Evolutionary conservation across 768 basidiomycete genomes (phyloP).

Genomic region (Agaricus subrufescens): DNA sequence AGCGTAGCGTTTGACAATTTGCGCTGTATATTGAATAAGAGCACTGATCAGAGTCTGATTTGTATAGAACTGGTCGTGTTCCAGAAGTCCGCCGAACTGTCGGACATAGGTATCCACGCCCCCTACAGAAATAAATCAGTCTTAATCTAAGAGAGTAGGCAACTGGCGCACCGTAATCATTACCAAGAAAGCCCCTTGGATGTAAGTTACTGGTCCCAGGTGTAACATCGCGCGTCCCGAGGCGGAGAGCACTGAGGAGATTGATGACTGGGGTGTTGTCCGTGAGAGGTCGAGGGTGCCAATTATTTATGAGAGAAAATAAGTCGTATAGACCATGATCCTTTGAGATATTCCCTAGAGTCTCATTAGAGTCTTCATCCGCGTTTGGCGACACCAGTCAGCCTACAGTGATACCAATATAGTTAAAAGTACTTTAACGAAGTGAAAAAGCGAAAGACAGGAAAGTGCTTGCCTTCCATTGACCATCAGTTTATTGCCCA

Average conservation of each 20-base stretch:
- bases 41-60: conserved; percentile 41
- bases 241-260: conserved; percentile 13
- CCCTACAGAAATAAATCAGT: conserved; percentile 27
- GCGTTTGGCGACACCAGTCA: conserved; percentile 56
- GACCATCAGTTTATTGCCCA: conserved; percentile 42
- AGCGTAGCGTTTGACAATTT: conserved; percentile 51
- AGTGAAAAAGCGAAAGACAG: neutral
- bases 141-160: conserved; percentile 8
- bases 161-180: conserved; percentile 48
- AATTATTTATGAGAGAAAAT: conserved; percentile 58
- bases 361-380: conserved; percentile 50
- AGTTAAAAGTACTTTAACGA: conserved; percentile 21
- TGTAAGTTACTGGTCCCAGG: conserved; percentile 30
- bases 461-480: conserved; percentile 45
- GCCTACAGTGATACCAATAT: conserved; percentile 56
- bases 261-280: conserved; percentile 20
- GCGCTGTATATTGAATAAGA: conserved; percentile 54
- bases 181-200: conserved; percentile 53
- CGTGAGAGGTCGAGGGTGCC: conserved; percentile 39
- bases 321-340: conserved; percentile 48
- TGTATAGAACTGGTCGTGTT: conserved; percentile 59
- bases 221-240: conserved; percentile 23
- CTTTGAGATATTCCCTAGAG: conserved; percentile 54
- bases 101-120: conserved; percentile 67
- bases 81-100: conserved; percentile 31